These are phyloP conservation scores for Byssothecium circinans DNA, from an alignment of 2,329 filamentous ascomycete genomes.

Conservation along the genomic window DNA sequence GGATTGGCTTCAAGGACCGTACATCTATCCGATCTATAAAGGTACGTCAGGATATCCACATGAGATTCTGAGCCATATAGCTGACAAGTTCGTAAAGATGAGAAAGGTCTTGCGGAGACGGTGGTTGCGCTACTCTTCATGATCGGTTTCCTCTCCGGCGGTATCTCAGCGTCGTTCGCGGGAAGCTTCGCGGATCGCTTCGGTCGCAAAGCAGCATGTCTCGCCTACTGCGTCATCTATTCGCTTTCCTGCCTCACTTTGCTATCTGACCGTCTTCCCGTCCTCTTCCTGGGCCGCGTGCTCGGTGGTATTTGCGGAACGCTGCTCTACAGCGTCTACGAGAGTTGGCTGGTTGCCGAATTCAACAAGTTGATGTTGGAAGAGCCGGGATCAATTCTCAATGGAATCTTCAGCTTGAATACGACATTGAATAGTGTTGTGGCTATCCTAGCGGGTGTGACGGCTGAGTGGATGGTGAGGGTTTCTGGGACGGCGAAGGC, in stretches of 20 bases:
- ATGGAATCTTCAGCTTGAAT: conserved; percentile 59
- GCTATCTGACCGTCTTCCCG: conserved; percentile 48
- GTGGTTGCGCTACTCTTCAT: conserved; percentile 45
- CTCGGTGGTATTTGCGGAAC: conserved; percentile 60
- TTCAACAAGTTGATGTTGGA: conserved; percentile 53
- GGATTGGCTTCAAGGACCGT: conserved; percentile 54
- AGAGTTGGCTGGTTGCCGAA: conserved; percentile 65
- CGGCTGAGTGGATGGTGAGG: conserved; percentile 56
- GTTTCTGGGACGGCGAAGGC: conserved; percentile 53
- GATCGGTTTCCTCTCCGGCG: conserved; percentile 54
- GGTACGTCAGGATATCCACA: too few species aligned
- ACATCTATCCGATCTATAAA: conserved; percentile 57
- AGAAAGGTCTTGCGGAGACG: conserved; percentile 51
- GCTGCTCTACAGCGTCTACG: conserved; percentile 61
- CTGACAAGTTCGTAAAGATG: too few species aligned
- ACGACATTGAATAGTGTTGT: conserved; percentile 49
- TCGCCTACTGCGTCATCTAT: conserved; percentile 59
- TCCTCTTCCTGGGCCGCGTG: conserved; percentile 57
- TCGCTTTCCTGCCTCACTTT: conserved; percentile 57
- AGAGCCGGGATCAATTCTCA: conserved; percentile 48
- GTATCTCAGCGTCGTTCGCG: conserved; percentile 52
- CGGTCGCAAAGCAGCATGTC: conserved; percentile 56
- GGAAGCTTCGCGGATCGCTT: conserved; percentile 54
- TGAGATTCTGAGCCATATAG: too few species aligned
- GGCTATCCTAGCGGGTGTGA: conserved; percentile 57